Conservation (phyloP, 345 rosid species). For the Psidium guajava region DNA sequence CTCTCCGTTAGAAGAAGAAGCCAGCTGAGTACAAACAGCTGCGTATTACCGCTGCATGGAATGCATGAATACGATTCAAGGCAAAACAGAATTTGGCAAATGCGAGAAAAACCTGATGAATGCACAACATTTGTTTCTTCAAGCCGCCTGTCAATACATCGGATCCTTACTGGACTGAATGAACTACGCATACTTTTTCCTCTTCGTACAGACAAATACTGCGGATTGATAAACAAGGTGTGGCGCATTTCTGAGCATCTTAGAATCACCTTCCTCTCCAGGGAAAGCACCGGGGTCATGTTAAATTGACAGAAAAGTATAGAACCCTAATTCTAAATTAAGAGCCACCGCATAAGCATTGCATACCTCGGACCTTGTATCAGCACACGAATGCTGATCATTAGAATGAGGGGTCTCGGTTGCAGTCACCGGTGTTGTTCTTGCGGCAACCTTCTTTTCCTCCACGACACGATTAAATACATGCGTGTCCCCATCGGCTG, state of each 20-base stretch:
- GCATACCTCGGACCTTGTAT: slow-evolving; percentile 1
- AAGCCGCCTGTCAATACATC: background rate
- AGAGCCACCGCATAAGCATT: background rate
- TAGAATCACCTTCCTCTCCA: background rate
- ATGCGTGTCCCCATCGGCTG: slow-evolving; percentile 17
- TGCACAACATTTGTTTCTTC: background rate
- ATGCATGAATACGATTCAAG: background rate
- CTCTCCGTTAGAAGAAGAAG: background rate
- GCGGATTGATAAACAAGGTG: background rate
- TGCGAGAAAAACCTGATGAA: background rate
- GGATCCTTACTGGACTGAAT: background rate
- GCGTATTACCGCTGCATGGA: background rate
- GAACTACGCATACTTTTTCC: background rate
- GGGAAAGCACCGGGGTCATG: slow-evolving; percentile 1
- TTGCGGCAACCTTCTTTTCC: slow-evolving; percentile 4
- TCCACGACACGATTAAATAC: slow-evolving; percentile 19
- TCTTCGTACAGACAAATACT: background rate
- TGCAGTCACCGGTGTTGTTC: background rate
- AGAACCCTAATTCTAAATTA: background rate
- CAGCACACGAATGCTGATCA: background rate
- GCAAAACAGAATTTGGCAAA: background rate
- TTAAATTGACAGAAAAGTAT: background rate
- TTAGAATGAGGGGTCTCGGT: background rate
- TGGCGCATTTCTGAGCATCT: background rate
- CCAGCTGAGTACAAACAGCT: background rate